These are phyloP conservation scores for Mytilinidion resinicola DNA, from an alignment of 495 filamentous ascomycete genomes.

Conservation along the genomic window DNA sequence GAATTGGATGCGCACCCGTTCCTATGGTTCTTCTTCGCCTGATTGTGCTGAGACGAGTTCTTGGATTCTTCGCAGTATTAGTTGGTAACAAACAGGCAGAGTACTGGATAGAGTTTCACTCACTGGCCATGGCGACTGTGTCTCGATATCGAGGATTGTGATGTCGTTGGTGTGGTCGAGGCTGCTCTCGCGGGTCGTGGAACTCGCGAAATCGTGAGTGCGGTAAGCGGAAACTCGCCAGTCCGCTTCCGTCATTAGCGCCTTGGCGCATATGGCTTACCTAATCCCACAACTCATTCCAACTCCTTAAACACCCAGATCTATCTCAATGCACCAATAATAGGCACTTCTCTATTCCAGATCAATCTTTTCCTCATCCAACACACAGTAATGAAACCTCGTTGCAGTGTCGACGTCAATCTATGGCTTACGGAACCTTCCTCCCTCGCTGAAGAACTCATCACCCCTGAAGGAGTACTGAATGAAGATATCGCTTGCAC, in stretches of 20 bases:
- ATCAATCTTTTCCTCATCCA: too few species aligned
- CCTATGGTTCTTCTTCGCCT: constrained; percentile 90
- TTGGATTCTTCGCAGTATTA: constrained; percentile 71
- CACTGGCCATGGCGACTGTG: constrained; percentile 46
- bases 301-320: too few species aligned
- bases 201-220: constrained; percentile 1
- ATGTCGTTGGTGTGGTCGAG: neutral
- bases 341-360: too few species aligned
- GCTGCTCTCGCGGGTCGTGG: neutral
- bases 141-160: neutral
- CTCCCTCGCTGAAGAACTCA: too few species aligned
- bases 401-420: too few species aligned
- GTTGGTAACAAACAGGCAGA: neutral
- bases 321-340: too few species aligned
- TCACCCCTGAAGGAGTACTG: too few species aligned
- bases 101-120: constrained; percentile 7
- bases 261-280: too few species aligned
- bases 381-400: too few species aligned
- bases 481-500: too few species aligned
- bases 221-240: constrained; percentile 1
- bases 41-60: constrained; percentile 99
- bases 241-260: neutral
- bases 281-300: too few species aligned
- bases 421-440: too few species aligned
- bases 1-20: constrained; percentile 68